Conservation (phyloP, 164 flowering plant species). For the Hamamelis virginiana region DNA sequence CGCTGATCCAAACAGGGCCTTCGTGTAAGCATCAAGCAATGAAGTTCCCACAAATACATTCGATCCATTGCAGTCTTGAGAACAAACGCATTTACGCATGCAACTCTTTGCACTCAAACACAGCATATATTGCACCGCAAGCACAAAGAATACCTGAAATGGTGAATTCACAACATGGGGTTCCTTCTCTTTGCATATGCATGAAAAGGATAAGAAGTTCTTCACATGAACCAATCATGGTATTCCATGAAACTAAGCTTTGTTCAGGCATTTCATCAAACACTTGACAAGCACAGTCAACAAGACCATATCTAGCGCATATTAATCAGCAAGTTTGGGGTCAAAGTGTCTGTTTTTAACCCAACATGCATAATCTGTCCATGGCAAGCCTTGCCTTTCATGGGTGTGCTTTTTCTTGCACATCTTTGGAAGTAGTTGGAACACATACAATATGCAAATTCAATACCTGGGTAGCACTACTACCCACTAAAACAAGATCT, state of each 20-base stretch:
- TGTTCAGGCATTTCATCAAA: slow-evolving; percentile 62
- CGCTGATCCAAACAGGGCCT: too few relatives aligned
- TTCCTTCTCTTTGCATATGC: slow-evolving; percentile 56
- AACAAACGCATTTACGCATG: slow-evolving; percentile 74
- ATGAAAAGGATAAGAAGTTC: slow-evolving; percentile 54
- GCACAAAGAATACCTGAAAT: slow-evolving; percentile 78
- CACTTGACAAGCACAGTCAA: slow-evolving; percentile 53
- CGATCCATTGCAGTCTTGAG: slow-evolving; percentile 45
- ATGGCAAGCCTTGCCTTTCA: slow-evolving; percentile 62
- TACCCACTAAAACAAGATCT: neutral
- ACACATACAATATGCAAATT: slow-evolving; percentile 34
- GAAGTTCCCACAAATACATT: slow-evolving; percentile 80
- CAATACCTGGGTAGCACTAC: slow-evolving; percentile 3
- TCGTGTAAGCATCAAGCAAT: slow-evolving; percentile 78
- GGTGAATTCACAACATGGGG: slow-evolving; percentile 56
- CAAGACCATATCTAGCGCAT: slow-evolving; percentile 59
- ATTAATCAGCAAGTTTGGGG: slow-evolving; percentile 73
- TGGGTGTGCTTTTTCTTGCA: slow-evolving; percentile 36
- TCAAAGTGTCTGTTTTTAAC: slow-evolving; percentile 32
- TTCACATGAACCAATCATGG: slow-evolving; percentile 57
- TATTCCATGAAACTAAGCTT: slow-evolving; percentile 83
- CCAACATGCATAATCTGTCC: slow-evolving; percentile 43
- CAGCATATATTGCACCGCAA: slow-evolving; percentile 57
- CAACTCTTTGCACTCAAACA: slow-evolving; percentile 62
- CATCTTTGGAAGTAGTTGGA: slow-evolving; percentile 67